Evolutionary conservation across 1,284 basidiomycete genomes (phyloP).

Genomic region (Moniliophthora roreri): DNA sequence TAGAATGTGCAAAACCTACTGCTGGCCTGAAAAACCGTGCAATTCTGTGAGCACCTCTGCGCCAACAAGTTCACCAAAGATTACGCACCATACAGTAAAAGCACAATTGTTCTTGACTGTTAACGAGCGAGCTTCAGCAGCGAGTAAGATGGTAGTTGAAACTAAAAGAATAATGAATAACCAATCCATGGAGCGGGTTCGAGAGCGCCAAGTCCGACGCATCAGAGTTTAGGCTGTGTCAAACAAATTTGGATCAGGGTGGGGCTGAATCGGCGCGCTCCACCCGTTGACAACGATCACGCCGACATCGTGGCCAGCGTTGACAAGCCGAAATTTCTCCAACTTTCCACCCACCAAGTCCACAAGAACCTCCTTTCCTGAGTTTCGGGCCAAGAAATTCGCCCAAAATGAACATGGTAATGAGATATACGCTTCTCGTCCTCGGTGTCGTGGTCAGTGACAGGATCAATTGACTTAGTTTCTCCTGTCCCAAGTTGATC

Average conservation of each 20-base stretch:
- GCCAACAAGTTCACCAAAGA: background rate
- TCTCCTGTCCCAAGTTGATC: background rate
- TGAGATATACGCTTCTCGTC: slow-evolving; percentile 3
- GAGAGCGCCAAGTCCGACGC: too few relatives aligned
- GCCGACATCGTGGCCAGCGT: too few relatives aligned
- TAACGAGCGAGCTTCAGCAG: background rate
- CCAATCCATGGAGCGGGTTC: background rate
- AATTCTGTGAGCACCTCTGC: too few relatives aligned
- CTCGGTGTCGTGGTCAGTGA: background rate
- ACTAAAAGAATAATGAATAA: background rate
- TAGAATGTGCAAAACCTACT: background rate
- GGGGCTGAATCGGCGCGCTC: too few relatives aligned
- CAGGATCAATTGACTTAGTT: background rate
- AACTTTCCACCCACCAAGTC: background rate
- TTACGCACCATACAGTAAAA: slow-evolving; percentile 1
- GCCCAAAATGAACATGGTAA: slow-evolving; percentile 1
- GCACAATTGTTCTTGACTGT: slow-evolving; percentile 4
- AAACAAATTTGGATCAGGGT: too few relatives aligned
- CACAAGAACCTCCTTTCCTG: background rate
- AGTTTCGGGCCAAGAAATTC: background rate
- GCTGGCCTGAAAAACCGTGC: background rate
- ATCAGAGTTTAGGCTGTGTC: too few relatives aligned
- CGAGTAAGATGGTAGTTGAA: background rate
- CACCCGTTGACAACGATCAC: too few relatives aligned
- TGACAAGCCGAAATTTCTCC: background rate